Base-by-base conservation (phyloP, 306 rosid genomes). In the Lablab purpureus region DNA sequence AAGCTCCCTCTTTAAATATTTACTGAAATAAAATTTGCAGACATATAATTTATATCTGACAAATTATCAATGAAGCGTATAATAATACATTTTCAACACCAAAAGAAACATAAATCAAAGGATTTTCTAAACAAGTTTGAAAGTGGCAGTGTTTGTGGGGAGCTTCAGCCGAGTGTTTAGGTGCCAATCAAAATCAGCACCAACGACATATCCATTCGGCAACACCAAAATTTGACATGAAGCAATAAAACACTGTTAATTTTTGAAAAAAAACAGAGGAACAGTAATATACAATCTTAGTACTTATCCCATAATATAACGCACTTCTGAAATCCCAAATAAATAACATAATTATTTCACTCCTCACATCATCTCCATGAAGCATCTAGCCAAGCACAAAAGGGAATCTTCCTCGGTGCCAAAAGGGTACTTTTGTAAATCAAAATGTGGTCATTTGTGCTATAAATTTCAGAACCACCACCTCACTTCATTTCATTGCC, bases 381-480 rank as follows among this genome's bases (percentile, higher is more conserved):
- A 82, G 93, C 90, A 87, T 84, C 86, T 63, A 19, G 10, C 19
- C 78, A 83, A 85, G 87, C 81, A 85, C 66, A 80, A 21, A 64
- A 81, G 68, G 66, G 86, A 84, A 84, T 86, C 85, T 84, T 85
- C 88, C 83, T 49, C 34, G 27, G 66, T 21, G 45, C 82, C 56
- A 77, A 65, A 81, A 63, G 93, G 97, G 84, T 37, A 88, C 75
- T 82, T 74, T 71, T 25, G 94, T 87, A 79, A 91, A 83, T 69
- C 74, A 82, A 79, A 41, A 9, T 15, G 13, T 43, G 15, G 15
- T 21, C 51, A 28, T 80, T 50, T 55, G 6, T 12, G 14, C 80
- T 90, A 90, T 90, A 90, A 89, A 89, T 80, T 68, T 78, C 28
- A 71, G 55, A 81, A 65, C 45, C 78, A 23, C 68, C 84, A 37